Percentiles rank a stretch among this genome's conserved stretches.
These are phyloP conservation scores for Coniochaeta hoffmannii DNA, from an alignment of 2,329 filamentous ascomycete species.

Conservation along the genomic window DNA sequence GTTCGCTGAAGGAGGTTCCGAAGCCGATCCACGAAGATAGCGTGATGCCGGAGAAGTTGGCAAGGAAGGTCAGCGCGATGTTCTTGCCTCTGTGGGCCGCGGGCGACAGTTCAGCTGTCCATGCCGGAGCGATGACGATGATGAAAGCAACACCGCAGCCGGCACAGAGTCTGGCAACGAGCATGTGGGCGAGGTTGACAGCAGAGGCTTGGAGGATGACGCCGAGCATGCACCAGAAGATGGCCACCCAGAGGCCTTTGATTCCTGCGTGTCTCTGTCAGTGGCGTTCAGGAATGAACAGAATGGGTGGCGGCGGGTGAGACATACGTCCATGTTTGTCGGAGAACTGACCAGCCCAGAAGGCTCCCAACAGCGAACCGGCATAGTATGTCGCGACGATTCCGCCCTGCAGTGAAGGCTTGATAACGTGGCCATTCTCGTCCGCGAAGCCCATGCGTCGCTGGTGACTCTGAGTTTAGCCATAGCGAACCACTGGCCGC, in stretches of 20 bases:
- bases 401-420: neutral
- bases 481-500: neutral
- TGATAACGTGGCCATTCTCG: neutral
- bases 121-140: neutral
- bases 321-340: neutral
- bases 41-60: neutral
- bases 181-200: neutral
- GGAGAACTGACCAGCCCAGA: neutral
- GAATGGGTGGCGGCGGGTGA: neutral
- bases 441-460: neutral
- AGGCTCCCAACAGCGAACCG: neutral
- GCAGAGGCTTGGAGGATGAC: neutral
- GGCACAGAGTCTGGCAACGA: neutral
- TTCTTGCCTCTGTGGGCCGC: neutral
- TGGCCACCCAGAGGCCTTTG: neutral
- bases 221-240: neutral
- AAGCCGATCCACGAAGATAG: neutral
- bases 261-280: neutral
- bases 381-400: neutral
- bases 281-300: neutral
- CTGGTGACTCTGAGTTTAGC: neutral
- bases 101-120: neutral
- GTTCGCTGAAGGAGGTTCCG: neutral
- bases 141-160: neutral
- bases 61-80: neutral